These are phyloP conservation scores for Chionographis japonica DNA, from an alignment of 106 monocot species.

Conservation along the genomic window DNA sequence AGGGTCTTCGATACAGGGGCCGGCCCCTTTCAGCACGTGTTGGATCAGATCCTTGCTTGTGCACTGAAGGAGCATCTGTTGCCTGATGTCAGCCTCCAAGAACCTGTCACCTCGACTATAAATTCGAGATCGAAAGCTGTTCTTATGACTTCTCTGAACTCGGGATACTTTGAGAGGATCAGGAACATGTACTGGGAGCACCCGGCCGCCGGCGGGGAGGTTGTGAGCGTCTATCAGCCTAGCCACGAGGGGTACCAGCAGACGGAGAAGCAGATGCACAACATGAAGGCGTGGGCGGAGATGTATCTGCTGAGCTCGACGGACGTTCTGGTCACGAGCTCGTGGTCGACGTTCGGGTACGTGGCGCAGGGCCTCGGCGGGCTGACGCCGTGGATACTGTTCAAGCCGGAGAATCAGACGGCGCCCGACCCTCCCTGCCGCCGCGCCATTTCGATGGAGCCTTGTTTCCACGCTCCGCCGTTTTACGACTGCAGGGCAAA, in stretches of 20 bases:
- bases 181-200: slow-evolving; percentile 66
- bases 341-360: slow-evolving; percentile 73
- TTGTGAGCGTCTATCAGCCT: slow-evolving; percentile 52
- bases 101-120: neutral
- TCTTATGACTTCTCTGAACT: slow-evolving; percentile 46
- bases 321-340: slow-evolving; percentile 51
- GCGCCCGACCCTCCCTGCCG: slow-evolving; percentile 42
- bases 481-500: slow-evolving; percentile 44
- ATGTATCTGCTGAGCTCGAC: slow-evolving; percentile 61
- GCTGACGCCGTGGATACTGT: slow-evolving; percentile 53
- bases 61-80: slow-evolving; percentile 30
- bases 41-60: slow-evolving; percentile 35
- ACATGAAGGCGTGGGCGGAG: slow-evolving; percentile 74
- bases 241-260: slow-evolving; percentile 60
- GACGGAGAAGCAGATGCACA: slow-evolving; percentile 46
- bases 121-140: slow-evolving; percentile 28
- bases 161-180: slow-evolving; percentile 47
- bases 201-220: slow-evolving; percentile 35
- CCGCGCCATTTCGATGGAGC: slow-evolving; percentile 47
- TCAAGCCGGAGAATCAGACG: slow-evolving; percentile 30
- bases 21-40: slow-evolving; percentile 36
- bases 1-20: slow-evolving; percentile 46
- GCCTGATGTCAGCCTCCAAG: slow-evolving; percentile 26
- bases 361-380: slow-evolving; percentile 62
- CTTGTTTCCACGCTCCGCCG: slow-evolving; percentile 61